Evolutionary conservation across 345 rosid species (phyloP), one percentile per base, ranked within the genome.

Genomic region (Eucalyptus paniculata): DNA sequence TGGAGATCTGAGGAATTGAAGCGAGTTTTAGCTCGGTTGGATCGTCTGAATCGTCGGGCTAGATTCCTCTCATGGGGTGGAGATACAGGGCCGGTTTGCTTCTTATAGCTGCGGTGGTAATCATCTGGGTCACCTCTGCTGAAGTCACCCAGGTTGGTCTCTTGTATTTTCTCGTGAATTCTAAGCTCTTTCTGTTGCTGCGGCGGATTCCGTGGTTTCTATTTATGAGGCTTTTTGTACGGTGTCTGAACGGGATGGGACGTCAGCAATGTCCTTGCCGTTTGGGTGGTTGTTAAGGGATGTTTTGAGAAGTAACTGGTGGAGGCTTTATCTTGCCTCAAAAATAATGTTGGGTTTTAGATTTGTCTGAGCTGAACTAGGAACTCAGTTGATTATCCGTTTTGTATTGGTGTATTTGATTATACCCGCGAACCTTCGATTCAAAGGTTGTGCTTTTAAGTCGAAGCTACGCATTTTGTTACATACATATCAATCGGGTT

Each of bases 61-160:
- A 34, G 87, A 30, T 42, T 90, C 51, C 54, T 67, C 80, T 89
- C 60, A 98, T 98, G 99, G 93, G 95, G 90, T 97, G 95, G 98
- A 96, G 93, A 89, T 98, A 98, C 86, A 96, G 89, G 89, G 97
- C 99, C 88, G 99, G 99, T 81, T 89, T 98, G 92, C 94, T 97
- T 89, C 93, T 98, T 91, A 98, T 98, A 53, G 95, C 90, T 56
- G 93, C 99, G 85, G 99, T 98, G 89, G 99, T 98, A 90, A 88
- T 98, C 89, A 98, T 98, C 90, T 96, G 98, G 99, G 98, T 96
- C 90, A 91, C 96, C 90, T 96, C 97, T 50, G 99, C 98, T 53
- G 97, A 96, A 94, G 97, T 96, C 82, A 96, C 99, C 92, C 99
- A 96, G 99, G 97, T 95, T 44, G 58, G 89, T 89, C 69, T 87